These are phyloP conservation scores for Laburnicola sp. DNA, from an alignment of 2,329 filamentous ascomycete genomes.

Conservation along the genomic window DNA sequence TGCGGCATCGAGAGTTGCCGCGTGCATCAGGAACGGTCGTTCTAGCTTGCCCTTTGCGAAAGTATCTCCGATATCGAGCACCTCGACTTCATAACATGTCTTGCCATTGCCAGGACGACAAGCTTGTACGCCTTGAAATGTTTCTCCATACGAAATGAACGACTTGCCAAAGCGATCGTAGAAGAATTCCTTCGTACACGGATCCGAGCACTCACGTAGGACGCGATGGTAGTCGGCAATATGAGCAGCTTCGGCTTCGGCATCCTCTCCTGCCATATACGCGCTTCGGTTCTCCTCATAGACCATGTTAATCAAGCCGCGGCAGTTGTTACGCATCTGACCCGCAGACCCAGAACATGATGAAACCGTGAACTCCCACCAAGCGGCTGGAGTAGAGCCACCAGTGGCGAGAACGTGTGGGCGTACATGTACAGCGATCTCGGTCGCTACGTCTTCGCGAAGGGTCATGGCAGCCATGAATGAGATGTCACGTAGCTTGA, in stretches of 20 bases:
- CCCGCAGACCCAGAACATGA: background rate
- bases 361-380: background rate
- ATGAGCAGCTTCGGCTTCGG: no score
- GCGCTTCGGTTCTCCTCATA: background rate
- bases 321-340: background rate
- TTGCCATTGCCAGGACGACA: background rate
- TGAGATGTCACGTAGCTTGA: background rate
- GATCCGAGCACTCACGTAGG: no score
- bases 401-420: slow-evolving; percentile 5
- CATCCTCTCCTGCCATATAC: no score
- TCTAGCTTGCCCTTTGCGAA: background rate
- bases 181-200: no score
- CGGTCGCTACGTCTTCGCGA: slow-evolving; percentile 1
- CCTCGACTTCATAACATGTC: background rate
- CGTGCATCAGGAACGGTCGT: background rate
- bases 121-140: background rate
- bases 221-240: no score
- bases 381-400: background rate
- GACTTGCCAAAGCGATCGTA: no score
- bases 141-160: background rate
- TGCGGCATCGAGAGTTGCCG: background rate
- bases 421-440: slow-evolving; percentile 12
- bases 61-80: background rate
- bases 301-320: background rate
- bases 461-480: background rate